Evolutionary conservation across 805 yeast genomes (phyloP).

Genomic region (Saturnispora mendoncae): DNA sequence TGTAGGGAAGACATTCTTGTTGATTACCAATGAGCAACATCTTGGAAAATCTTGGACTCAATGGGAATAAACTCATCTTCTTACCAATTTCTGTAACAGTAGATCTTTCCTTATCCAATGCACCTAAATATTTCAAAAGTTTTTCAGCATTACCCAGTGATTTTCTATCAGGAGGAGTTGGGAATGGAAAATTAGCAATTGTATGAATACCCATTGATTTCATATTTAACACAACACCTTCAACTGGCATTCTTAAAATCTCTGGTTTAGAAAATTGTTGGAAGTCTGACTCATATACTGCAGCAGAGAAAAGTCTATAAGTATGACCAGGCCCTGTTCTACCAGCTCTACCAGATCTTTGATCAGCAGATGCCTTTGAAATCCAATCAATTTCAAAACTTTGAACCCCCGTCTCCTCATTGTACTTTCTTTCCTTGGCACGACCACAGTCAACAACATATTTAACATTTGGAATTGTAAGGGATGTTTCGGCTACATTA

Average conservation of each 20-base stretch:
- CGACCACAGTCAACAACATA: constrained; percentile 96
- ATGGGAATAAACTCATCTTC: constrained; percentile 84
- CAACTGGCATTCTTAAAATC: constrained; percentile 90
- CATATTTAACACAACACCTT: constrained; percentile 92
- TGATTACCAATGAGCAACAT: constrained; percentile 86
- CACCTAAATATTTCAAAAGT: constrained; percentile 66
- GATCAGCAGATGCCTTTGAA: constrained; percentile 91
- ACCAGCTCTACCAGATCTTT: constrained; percentile 77
- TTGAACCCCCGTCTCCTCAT: constrained; percentile 83
- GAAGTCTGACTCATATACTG: constrained; percentile 83
- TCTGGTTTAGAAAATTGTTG: constrained; percentile 81
- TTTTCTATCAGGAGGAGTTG: constrained; percentile 74
- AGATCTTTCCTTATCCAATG: constrained; percentile 44
- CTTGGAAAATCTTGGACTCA: constrained; percentile 88
- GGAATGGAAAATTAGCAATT: constrained; percentile 83
- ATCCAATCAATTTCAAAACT: constrained; percentile 88
- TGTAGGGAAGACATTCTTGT: constrained; percentile 71
- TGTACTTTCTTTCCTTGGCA: constrained; percentile 76
- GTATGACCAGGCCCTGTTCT: constrained; percentile 98
- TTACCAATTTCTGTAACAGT: constrained; percentile 69
- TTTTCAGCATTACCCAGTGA: constrained; percentile 59
- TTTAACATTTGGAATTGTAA: constrained; percentile 91
- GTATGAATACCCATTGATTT: constrained; percentile 94
- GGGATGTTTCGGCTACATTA: constrained; percentile 94
- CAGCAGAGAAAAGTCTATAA: constrained; percentile 86